These are phyloP conservation scores for Thielaviopsis ethacetica DNA, from an alignment of 2,329 filamentous ascomycete genomes.

Conservation along the genomic window DNA sequence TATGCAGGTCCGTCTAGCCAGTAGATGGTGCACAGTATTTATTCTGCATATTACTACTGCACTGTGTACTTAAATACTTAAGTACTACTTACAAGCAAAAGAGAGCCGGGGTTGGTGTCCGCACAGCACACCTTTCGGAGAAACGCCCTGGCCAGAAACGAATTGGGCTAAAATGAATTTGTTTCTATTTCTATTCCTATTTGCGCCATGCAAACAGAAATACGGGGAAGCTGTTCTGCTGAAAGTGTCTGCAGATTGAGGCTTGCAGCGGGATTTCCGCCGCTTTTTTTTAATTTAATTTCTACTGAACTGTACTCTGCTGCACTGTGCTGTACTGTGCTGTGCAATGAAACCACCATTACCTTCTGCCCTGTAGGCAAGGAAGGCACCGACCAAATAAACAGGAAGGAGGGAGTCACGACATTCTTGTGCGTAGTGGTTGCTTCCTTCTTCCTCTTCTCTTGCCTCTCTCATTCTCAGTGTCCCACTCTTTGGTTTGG, in stretches of 20 bases:
- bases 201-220: neutral
- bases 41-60: too few species aligned
- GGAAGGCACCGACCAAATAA: too few species aligned
- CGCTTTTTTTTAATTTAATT: neutral
- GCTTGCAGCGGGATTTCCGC: neutral
- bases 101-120: neutral
- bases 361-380: too few species aligned
- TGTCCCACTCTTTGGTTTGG: neutral
- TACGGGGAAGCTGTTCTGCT: too few species aligned
- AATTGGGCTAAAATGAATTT: neutral
- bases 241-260: neutral
- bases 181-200: neutral
- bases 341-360: too few species aligned
- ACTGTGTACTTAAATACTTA: neutral
- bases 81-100: too few species aligned
- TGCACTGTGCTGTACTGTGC: too few species aligned
- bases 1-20: too few species aligned
- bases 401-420: neutral
- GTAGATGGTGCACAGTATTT: neutral
- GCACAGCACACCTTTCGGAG: neutral
- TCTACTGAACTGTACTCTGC: too few species aligned
- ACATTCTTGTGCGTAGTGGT: neutral
- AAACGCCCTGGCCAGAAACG: too few species aligned
- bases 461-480: neutral
- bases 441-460: neutral